Evolutionary conservation across 805 yeast species (phyloP).

Genomic region (Clavispora fructus): DNA sequence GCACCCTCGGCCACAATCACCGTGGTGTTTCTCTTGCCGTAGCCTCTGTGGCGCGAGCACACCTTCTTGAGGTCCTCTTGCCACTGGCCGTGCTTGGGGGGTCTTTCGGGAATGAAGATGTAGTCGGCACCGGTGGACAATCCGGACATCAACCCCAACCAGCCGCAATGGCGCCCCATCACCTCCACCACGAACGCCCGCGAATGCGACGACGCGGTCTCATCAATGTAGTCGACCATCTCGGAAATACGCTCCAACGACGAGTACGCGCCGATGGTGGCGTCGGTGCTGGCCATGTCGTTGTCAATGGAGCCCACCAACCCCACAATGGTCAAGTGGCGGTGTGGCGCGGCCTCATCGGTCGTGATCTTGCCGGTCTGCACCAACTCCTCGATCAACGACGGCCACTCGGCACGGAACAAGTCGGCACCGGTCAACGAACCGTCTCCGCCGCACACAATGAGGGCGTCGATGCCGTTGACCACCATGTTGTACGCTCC

Average conservation of each 20-base stretch:
- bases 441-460: conserved; percentile 99
- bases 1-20: conserved; percentile 99
- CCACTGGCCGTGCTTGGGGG: conserved; percentile 75
- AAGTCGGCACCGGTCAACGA: conserved; percentile 96
- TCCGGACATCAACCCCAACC: conserved; percentile 98
- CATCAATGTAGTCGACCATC: conserved; percentile 93
- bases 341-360: conserved; percentile 56
- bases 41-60: conserved; percentile 71
- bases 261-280: conserved; percentile 94
- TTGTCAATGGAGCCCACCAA: conserved; percentile 96
- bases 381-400: conserved; percentile 68
- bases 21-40: conserved; percentile 90
- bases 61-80: conserved; percentile 69
- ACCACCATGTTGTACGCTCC: conserved; percentile 82
- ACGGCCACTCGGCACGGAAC: conserved; percentile 93
- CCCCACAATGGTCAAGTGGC: conserved; percentile 82
- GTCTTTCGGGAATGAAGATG: conserved; percentile 91
- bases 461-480: conserved; percentile 88
- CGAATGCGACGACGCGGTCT: conserved; percentile 95
- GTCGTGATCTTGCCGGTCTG: conserved; percentile 49
- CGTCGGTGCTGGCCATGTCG: conserved; percentile 96
- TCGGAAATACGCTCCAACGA: conserved; percentile 90
- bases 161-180: conserved; percentile 99
- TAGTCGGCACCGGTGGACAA: conserved; percentile 95
- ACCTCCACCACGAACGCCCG: conserved; percentile 97